phyloP scores from a whole-genome alignment of 169 alveolate genomes.

The Plasmodium vinckei region DNA sequence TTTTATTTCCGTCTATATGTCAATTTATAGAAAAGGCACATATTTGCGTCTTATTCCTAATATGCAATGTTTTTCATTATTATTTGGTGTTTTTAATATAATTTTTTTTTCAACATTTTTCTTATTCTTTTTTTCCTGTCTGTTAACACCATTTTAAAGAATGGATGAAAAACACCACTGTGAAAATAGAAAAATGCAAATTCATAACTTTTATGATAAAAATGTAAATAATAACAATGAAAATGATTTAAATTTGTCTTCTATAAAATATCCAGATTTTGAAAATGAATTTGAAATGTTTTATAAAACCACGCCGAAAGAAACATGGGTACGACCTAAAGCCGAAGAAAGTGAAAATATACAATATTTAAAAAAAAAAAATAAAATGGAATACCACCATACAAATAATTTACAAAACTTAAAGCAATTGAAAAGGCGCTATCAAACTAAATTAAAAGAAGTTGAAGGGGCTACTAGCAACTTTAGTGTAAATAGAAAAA shows the following conservation, averaged over 20 bases:
- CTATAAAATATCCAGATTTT: slow-evolving; percentile 19
- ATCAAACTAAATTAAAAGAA: not conserved
- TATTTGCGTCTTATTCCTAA: too few species aligned
- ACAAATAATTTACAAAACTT: not conserved
- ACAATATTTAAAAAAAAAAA: not conserved
- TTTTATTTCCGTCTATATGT: not conserved
- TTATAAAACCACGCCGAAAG: slow-evolving; percentile 3
- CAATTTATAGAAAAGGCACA: not conserved
- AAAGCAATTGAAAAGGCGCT: not conserved
- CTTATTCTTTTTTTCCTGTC: not conserved
- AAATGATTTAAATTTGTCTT: slow-evolving; percentile 4
- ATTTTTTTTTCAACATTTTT: not conserved
- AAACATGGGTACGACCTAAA: not conserved
- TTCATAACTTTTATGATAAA: slow-evolving; percentile 4
- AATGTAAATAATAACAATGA: slow-evolving; percentile 4
- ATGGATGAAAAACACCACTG: slow-evolving; percentile 3
- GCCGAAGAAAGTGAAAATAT: not conserved
- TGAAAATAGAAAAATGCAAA: slow-evolving; percentile 6
- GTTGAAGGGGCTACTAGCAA: too few species aligned
- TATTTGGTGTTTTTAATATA: not conserved
- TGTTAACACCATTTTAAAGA: not conserved
- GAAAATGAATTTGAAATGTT: slow-evolving; percentile 35
- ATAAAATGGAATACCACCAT: too few species aligned
- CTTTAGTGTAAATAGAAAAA: too few species aligned
- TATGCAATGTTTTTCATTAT: too few species aligned